Base-by-base conservation (phyloP, 495 filamentous ascomycete species). In the Niebla homalea region DNA sequence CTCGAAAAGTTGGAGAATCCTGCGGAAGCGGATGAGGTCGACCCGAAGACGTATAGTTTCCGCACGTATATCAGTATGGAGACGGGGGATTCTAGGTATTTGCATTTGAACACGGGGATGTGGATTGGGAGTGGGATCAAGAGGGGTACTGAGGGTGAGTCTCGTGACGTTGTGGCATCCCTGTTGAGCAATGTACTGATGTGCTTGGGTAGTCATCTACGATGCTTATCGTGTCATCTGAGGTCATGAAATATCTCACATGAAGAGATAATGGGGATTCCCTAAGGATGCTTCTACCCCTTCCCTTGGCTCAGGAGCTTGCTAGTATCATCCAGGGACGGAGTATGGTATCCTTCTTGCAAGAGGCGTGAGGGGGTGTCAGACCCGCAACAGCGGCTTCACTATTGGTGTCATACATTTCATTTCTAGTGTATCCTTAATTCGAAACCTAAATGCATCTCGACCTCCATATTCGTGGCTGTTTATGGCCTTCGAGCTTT, bases 111-210 rank as follows among this genome's bases (percentile, higher is more conserved):
- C 59, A 74, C 73, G 4, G 66, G 75, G 22, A 76, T 81, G 72
- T 81, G 78, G 78, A 63, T 79, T 36, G 74, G 72, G 38, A 78
- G 75, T 52, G 77, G 77, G 38, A 71, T 77, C 53, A 72, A 75
- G 58, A 67, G 71, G 46, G 74, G 73, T 25, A 73, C 74, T 46
- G 78, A 80, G 66, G 67, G 73, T 75, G 47, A 47, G 64, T 57
- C 10, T 29, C 10, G 10, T 32, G 10, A 21, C 19, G 11, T 41
- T 36, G 19, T 29, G 25, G 6, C 10, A 21, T 38, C n/a, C 11
- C n/a, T n/a, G 48, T 32, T 25, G 36, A 3, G 3, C 16, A 12
- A 7, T 5, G 22, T 12, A 42, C 46, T 48, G 16, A 19, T 43
- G 21, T 32, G 22, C 14, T 12, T 23, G 2, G n/a, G 1, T 25